These are phyloP conservation scores for Sarocladium brachiariae DNA, from an alignment of 2,329 filamentous ascomycete species.

Conservation along the genomic window DNA sequence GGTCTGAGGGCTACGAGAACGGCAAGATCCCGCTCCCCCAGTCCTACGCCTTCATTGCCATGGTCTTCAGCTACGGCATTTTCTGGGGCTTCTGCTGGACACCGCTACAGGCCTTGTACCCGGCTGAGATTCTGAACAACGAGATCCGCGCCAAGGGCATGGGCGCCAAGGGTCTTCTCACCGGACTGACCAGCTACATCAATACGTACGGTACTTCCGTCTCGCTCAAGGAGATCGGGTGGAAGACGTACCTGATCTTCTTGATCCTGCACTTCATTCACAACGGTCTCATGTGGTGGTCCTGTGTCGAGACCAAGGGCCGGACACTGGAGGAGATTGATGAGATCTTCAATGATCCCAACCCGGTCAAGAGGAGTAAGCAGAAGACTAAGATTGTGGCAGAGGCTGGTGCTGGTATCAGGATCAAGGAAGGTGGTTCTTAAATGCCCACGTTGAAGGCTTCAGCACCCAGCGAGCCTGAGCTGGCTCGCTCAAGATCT, in stretches of 20 bases:
- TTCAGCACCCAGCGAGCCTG: too few relatives aligned
- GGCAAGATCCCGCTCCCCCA: slow-evolving; percentile 9
- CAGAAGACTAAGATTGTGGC: slow-evolving; percentile 13
- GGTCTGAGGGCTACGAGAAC: slow-evolving; percentile 21
- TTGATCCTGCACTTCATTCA: slow-evolving; percentile 32
- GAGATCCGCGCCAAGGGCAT: slow-evolving; percentile 31
- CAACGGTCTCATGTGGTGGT: slow-evolving; percentile 14
- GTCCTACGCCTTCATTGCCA: slow-evolving; percentile 17
- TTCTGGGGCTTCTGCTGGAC: slow-evolving; percentile 39
- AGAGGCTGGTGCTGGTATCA: slow-evolving; percentile 11
- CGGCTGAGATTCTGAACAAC: slow-evolving; percentile 27
- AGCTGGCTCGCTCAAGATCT: too few relatives aligned
- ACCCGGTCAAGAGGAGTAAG: slow-evolving; percentile 15
- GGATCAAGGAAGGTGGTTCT: slow-evolving; percentile 11
- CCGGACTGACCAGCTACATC: slow-evolving; percentile 23
- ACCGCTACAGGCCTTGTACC: slow-evolving; percentile 35
- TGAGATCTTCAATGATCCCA: slow-evolving; percentile 42
- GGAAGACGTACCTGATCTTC: slow-evolving; percentile 37
- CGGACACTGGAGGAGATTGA: slow-evolving; percentile 49
- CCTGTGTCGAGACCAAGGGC: slow-evolving; percentile 41
- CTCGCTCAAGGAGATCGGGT: slow-evolving; percentile 33
- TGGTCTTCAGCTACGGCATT: slow-evolving; percentile 38
- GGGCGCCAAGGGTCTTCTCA: slow-evolving; percentile 34
- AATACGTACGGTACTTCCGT: slow-evolving; percentile 34
- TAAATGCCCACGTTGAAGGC: too few relatives aligned